A percentile compares a stretch with the other conserved stretches of the same genome.
phyloP scores from a whole-genome alignment of 495 filamentous ascomycete genomes.

The Gamarada debralockiae region DNA sequence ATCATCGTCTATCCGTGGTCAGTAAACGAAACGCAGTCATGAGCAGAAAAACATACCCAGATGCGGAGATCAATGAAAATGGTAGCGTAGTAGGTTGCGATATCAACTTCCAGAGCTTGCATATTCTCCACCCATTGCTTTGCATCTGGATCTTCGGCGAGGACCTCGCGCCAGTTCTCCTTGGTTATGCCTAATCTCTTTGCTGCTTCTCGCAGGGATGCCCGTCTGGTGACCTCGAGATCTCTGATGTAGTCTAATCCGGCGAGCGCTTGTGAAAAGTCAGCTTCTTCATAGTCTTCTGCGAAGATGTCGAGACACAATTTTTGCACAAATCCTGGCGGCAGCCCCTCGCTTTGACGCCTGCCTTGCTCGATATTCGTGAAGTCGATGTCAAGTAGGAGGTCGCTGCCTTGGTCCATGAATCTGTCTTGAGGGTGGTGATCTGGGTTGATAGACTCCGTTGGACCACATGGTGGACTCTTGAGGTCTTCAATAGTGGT shows the following conservation, averaged over 20 bases:
- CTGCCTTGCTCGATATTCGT: background rate
- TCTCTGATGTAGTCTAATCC: slow-evolving; percentile 20
- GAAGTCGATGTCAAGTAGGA: slow-evolving; percentile 3
- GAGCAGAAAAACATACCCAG: slow-evolving; percentile 15
- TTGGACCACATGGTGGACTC: background rate
- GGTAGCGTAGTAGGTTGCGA: slow-evolving; percentile 13
- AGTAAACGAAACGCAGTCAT: background rate
- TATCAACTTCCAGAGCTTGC: slow-evolving; percentile 2
- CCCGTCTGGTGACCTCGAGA: slow-evolving; percentile 16
- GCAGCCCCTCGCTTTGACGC: background rate
- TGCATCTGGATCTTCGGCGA: slow-evolving; percentile 6
- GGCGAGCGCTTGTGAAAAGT: slow-evolving; percentile 10
- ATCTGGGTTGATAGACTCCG: background rate
- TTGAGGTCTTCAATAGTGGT: background rate
- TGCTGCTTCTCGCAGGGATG: slow-evolving; percentile 10
- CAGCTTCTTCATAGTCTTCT: slow-evolving; percentile 9
- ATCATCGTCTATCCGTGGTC: slow-evolving; percentile 18
- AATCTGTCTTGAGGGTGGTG: slow-evolving; percentile 9
- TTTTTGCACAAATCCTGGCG: background rate
- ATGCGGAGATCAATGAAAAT: slow-evolving; percentile 18
- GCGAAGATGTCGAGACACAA: background rate
- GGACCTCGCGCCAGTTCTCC: slow-evolving; percentile 14
- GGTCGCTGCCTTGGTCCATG: slow-evolving; percentile 17
- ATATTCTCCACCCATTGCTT: slow-evolving; percentile 11
- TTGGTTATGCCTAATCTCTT: slow-evolving; percentile 8